Evolutionary conservation across 2,329 filamentous ascomycete genomes (phyloP).

Genomic region (Pseudocercospora vitis): DNA sequence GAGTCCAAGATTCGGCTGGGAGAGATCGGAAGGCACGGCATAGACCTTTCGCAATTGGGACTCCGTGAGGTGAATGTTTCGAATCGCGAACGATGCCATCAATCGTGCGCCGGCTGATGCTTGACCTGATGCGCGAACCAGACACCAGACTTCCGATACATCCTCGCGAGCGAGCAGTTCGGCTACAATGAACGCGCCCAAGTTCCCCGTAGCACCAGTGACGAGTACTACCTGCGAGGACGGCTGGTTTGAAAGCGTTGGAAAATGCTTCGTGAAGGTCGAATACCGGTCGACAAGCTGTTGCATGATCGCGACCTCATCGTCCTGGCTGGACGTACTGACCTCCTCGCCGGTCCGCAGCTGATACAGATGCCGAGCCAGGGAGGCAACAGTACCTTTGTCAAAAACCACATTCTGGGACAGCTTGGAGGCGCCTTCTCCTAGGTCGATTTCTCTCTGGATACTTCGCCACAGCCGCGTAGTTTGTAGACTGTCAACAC

Average conservation of each 20-base stretch:
- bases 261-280: slow-evolving; percentile 36
- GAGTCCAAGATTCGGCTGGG: slow-evolving; percentile 32
- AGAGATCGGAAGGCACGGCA: slow-evolving; percentile 33
- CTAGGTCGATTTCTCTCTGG: slow-evolving; percentile 23
- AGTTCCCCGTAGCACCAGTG: slow-evolving; percentile 65
- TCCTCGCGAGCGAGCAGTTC: slow-evolving; percentile 35
- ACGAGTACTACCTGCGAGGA: slow-evolving; percentile 43
- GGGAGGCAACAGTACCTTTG: slow-evolving; percentile 47
- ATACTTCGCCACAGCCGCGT: slow-evolving; percentile 33
- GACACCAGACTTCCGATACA: slow-evolving; percentile 50
- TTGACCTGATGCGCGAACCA: slow-evolving; percentile 50
- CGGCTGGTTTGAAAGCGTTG: slow-evolving; percentile 11
- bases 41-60: slow-evolving; percentile 18
- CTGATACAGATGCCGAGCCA: slow-evolving; percentile 49
- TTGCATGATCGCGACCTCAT: slow-evolving; percentile 47
- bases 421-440: slow-evolving; percentile 11
- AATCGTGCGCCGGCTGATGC: slow-evolving; percentile 40
- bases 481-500: slow-evolving; percentile 39
- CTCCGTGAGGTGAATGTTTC: slow-evolving; percentile 38
- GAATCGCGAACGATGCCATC: slow-evolving; percentile 37
- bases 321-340: slow-evolving; percentile 31
- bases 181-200: slow-evolving; percentile 60
- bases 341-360: slow-evolving; percentile 43
- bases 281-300: slow-evolving; percentile 50
- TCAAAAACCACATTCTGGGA: slow-evolving; percentile 62